Evolutionary conservation across 345 rosid genomes (phyloP), one percentile per base, ranked within the genome.

Genomic region (Citrus australasica): DNA sequence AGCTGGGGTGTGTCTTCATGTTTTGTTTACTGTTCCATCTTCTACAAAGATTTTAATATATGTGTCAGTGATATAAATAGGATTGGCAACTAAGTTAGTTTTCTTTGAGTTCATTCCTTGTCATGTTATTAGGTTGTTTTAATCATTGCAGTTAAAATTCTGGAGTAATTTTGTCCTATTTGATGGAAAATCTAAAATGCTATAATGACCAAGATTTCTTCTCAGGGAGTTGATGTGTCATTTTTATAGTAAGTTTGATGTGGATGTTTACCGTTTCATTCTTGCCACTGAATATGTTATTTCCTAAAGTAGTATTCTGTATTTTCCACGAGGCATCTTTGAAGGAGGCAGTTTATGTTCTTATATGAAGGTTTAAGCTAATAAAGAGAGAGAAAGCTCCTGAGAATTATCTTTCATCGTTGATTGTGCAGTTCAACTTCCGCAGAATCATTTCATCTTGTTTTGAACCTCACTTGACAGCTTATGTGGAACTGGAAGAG

Each of bases 361-460:
- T 55, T 77, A 11, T 76, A 35, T 66, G 40, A 19, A 61, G 60
- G 59, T 67, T 81, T 69, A 66, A 64, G 76, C 78, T 48, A 42
- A 62, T 67, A 67, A 21, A 67, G 63, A 67, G 46, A 25, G 22
- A 69, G 59, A 48, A 61, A 10, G 25, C 62, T 75, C 14, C 55
- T 76, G 38, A 70, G 33, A 71, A 58, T 69, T 62, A 11, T 73
- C 9, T 80, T 70, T 79, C 48, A 76, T 79, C 32, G 33, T 68
- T 73, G 63, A 62, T 84, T 83, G 85, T 71, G 84, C 97, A 96
- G 99, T 96, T 96, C 83, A 96, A 96, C 87, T 96, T 96, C 88
- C 97, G 90, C 42, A 98, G 99, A 84, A 96, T 96, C 76, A 88
- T 96, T 78, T 96, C 99, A 58, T 92, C 98, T 63, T 96, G 98